A percentile compares a stretch with the other conserved stretches of the same genome.
phyloP scores from a whole-genome alignment of 192 early-diverging fungal genomes.

The Backusella australiensis region DNA sequence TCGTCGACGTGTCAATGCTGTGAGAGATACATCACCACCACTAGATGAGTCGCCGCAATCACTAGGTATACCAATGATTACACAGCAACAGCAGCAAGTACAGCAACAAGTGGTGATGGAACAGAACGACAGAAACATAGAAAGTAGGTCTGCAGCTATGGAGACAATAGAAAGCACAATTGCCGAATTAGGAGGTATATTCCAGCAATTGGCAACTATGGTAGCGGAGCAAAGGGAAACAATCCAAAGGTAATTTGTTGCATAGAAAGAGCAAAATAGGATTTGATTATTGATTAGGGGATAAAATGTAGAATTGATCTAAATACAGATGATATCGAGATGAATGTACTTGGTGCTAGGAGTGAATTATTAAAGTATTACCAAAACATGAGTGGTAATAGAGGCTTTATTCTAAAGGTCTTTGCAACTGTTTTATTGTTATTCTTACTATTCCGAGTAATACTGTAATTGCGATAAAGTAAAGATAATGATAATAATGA shows the following conservation, averaged over 20 bases:
- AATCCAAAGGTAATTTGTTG: conserved; percentile 61
- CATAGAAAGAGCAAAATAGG: not conserved
- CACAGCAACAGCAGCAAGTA: conserved; percentile 41
- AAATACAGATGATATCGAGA: conserved; percentile 89
- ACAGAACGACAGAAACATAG: conserved; percentile 78
- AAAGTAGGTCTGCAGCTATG: conserved; percentile 86
- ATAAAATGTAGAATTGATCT: conserved; percentile 77
- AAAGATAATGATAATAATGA: conserved; percentile 36
- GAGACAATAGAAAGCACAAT: conserved; percentile 97
- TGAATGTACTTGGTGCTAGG: conserved; percentile 89
- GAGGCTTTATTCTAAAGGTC: conserved; percentile 95
- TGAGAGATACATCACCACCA: not conserved
- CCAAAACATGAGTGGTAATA: conserved; percentile 87
- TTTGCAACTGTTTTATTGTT: conserved; percentile 89
- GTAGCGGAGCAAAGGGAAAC: conserved; percentile 84
- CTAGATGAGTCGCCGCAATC: conserved; percentile 38
- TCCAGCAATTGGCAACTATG: conserved; percentile 82
- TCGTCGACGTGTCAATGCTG: conserved; percentile 40
- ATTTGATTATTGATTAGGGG: not conserved
- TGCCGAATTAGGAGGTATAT: conserved; percentile 90
- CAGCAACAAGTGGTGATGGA: conserved; percentile 65
- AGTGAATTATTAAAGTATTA: conserved; percentile 91
- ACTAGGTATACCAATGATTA: conserved; percentile 44
- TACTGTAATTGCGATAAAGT: not conserved
- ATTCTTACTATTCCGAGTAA: conserved; percentile 70